phyloP scores from a whole-genome alignment of 2,329 filamentous ascomycete species.

The Paracamarosporium sp. region DNA sequence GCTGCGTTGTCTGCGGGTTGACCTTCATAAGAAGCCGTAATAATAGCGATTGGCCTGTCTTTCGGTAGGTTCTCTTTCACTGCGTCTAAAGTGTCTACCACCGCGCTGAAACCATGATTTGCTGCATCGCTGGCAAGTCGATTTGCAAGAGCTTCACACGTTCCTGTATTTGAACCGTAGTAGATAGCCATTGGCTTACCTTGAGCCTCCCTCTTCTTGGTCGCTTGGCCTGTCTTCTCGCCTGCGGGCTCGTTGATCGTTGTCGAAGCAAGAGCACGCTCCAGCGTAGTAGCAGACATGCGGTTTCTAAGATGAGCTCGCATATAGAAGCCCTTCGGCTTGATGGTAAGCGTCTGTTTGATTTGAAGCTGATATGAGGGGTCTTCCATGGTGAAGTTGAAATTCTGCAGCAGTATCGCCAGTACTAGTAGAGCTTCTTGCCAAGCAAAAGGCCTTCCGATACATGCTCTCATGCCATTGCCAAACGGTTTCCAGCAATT shows the following conservation, averaged over 20 bases:
- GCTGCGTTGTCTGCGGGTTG: slow-evolving; percentile 52
- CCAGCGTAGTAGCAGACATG: slow-evolving; percentile 6
- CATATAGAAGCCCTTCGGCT: slow-evolving; percentile 44
- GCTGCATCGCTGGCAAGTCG: slow-evolving; percentile 43
- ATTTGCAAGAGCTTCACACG: slow-evolving; percentile 51
- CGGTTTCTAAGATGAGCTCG: slow-evolving; percentile 7
- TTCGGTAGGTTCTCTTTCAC: slow-evolving; percentile 41
- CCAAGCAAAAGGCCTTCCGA: slow-evolving; percentile 62
- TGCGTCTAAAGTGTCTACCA: slow-evolving; percentile 44
- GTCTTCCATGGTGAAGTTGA: slow-evolving; percentile 53
- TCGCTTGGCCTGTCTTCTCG: neutral
- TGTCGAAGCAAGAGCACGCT: neutral
- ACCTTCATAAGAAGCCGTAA: slow-evolving; percentile 53
- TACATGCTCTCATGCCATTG: slow-evolving; percentile 60
- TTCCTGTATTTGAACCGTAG: slow-evolving; percentile 51
- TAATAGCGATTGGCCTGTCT: slow-evolving; percentile 46
- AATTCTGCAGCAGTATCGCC: slow-evolving; percentile 54
- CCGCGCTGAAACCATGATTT: slow-evolving; percentile 45
- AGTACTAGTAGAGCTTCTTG: slow-evolving; percentile 58
- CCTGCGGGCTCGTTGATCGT: neutral
- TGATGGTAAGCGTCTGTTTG: slow-evolving; percentile 46
- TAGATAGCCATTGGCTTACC: slow-evolving; percentile 45
- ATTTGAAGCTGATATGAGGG: slow-evolving; percentile 52
- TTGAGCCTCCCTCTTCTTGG: slow-evolving; percentile 18
- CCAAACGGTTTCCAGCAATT: slow-evolving; percentile 62